Evolutionary conservation across 345 rosid species (phyloP).

Genomic region (Linum lewisii): DNA sequence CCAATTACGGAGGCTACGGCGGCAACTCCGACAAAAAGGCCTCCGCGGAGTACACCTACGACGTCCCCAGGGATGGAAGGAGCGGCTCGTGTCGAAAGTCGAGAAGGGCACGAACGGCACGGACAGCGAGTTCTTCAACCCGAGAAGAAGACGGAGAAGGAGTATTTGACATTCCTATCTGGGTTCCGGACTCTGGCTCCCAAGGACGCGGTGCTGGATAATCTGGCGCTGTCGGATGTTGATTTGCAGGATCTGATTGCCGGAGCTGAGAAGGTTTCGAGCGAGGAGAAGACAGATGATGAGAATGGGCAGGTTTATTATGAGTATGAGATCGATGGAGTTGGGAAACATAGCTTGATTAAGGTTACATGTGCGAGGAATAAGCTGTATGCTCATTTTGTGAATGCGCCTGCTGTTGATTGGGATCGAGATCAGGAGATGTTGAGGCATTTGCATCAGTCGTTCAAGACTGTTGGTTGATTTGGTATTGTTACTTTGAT

Average conservation of each 20-base stretch:
- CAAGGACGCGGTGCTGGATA: constrained; percentile 60
- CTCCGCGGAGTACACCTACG: constrained; percentile 87
- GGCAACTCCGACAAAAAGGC: constrained; percentile 82
- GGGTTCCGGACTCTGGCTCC: constrained; percentile 77
- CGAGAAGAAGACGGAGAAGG: constrained; percentile 72
- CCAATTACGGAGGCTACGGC: constrained; percentile 86
- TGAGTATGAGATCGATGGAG: constrained; percentile 71
- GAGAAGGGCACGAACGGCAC: constrained; percentile 94
- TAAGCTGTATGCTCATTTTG: constrained; percentile 87
- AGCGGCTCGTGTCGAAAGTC: constrained; percentile 76
- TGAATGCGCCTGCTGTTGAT: constrained; percentile 71
- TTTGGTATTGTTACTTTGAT: no score
- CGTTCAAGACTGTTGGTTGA: constrained; percentile 58
- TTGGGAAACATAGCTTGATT: constrained; percentile 61
- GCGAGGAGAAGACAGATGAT: constrained; percentile 56
- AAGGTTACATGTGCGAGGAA: constrained; percentile 78
- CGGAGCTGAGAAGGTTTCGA: constrained; percentile 49
- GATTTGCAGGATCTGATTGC: constrained; percentile 73
- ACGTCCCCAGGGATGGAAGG: constrained; percentile 95
- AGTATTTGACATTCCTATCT: constrained; percentile 73
- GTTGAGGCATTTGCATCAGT: constrained; percentile 70
- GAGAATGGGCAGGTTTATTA: constrained; percentile 67
- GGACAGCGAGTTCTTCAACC: constrained; percentile 83
- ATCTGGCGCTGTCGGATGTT: constrained; percentile 76
- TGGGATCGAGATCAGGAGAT: constrained; percentile 74